Conservation (phyloP, 352 stramenopile genomes). For the Globisporangium carolinianum region DNA sequence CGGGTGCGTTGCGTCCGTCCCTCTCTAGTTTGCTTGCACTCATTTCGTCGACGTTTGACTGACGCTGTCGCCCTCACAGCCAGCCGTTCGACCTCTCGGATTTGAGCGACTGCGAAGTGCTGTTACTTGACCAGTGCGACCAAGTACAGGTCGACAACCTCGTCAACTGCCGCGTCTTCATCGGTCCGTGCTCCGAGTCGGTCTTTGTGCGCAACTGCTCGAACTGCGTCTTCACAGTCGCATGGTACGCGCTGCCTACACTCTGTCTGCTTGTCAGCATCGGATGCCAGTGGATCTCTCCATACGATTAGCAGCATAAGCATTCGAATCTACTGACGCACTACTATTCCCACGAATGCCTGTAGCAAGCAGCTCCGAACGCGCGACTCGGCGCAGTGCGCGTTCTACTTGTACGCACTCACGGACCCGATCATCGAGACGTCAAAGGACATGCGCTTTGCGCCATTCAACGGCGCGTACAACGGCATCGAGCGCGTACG, state of each 20-base stretch:
- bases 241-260: constrained; percentile 37
- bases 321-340: too few species aligned
- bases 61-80: constrained; percentile 11
- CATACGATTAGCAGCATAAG: too few species aligned
- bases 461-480: constrained; percentile 87
- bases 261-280: too few species aligned
- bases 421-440: constrained; percentile 92
- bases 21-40: background rate
- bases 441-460: constrained; percentile 77
- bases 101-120: constrained; percentile 71
- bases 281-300: too few species aligned
- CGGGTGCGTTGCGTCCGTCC: constrained; percentile 21
- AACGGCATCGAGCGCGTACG: constrained; percentile 47
- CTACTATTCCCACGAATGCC: background rate
- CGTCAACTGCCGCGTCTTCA: constrained; percentile 78
- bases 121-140: constrained; percentile 84
- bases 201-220: constrained; percentile 89
- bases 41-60: too few species aligned
- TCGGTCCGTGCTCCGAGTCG: constrained; percentile 72
- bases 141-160: constrained; percentile 90
- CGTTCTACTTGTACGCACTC: constrained; percentile 85
- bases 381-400: constrained; percentile 76
- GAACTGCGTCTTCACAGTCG: constrained; percentile 87
- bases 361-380: constrained; percentile 86
- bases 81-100: constrained; percentile 88